Percentiles rank a stretch among this genome's conserved stretches.
Conservation (phyloP, 2,329 filamentous ascomycete species). For the Colletotrichum orchidophilum region DNA sequence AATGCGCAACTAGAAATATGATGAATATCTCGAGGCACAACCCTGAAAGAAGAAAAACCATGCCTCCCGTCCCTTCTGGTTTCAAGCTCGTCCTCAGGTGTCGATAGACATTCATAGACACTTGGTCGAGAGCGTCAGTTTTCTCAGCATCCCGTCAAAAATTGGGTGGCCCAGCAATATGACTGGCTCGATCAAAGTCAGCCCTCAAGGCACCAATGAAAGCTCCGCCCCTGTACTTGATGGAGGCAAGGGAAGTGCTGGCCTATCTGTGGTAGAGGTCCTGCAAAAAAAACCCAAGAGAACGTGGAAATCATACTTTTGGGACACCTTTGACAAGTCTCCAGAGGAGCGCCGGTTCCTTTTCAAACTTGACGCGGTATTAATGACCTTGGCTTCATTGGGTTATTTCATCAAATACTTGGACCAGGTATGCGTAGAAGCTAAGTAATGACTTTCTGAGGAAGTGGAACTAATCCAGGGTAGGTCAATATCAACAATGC, state of each 20-base stretch:
- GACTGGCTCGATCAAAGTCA: not conserved
- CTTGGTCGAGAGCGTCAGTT: too few relatives aligned
- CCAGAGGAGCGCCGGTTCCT: slow-evolving; percentile 51
- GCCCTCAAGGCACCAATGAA: not conserved
- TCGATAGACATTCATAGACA: too few relatives aligned
- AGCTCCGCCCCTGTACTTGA: not conserved
- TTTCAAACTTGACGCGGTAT: slow-evolving; percentile 52
- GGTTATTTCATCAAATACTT: slow-evolving; percentile 39
- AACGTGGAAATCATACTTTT: slow-evolving; percentile 57
- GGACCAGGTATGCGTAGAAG: slow-evolving; percentile 25
- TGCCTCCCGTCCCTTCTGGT: not conserved
- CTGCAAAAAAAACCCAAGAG: slow-evolving; percentile 43
- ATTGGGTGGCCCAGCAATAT: not conserved
- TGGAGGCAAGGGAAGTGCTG: not conserved
- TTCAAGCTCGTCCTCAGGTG: too few relatives aligned
- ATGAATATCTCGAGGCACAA: not conserved
- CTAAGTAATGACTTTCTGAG: not conserved
- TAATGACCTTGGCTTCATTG: slow-evolving; percentile 45
- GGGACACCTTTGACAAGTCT: slow-evolving; percentile 56
- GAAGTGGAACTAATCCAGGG: not conserved
- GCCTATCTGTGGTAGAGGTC: slow-evolving; percentile 9
- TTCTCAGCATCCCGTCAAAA: too few relatives aligned
- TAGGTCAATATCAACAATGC: slow-evolving; percentile 48
- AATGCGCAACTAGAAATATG: slow-evolving; percentile 5
- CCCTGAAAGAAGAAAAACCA: not conserved